Evolutionary conservation across 1,284 basidiomycete species (phyloP), one percentile per base, ranked within the genome.

Genomic region (Pseudozyma sp.): DNA sequence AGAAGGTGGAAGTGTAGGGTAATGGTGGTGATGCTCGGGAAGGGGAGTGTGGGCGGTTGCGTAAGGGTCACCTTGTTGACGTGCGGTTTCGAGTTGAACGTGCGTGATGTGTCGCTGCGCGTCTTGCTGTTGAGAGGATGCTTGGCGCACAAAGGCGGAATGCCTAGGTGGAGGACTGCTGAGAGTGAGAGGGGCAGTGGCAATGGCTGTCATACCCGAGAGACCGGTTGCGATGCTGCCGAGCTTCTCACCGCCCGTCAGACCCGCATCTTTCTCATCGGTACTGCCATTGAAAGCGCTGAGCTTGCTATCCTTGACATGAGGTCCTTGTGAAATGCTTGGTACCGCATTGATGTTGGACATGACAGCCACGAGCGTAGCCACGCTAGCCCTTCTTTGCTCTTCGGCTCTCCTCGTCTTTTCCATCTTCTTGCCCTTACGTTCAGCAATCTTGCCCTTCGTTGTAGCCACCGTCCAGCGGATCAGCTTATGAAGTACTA

Each of bases 61-160:
- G 25, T 56, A 65, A 2, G 71, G 76, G 19, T 77, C 78, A 16
- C 78, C 78, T 51, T 81, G 80, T 31, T 80, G 78, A n/a, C 78
- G 51, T 5, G 78, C 80, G 14, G 62, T 76, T 52, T 81, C 80
- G 43, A 80, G 56, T 42, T 69, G 70, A 4, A 80, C 74, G 25
- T 73, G 68, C 11, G 56, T 48, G 1, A 77, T 40, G 21, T 79
- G 76, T 8, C 64, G 54, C 18, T 59, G 44, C 19, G 70, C 75
- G 43, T 79, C 78, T 19, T 70, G 59, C 5, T 13, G 21, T 11
- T 34, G 31, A 13, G 11, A 38, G 10, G 5, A 16, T 31, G 35
- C 10, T 3, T 18, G 34, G 6, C 51, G 36, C 10, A 21, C 14
- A 18, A 21, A 18, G 4, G 19, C 34, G 21, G 34, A 8, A 6